Percentiles rank a stretch among this genome's conserved stretches.
Conservation (phyloP, 257 asterid species). For the Coffea canephora region DNA sequence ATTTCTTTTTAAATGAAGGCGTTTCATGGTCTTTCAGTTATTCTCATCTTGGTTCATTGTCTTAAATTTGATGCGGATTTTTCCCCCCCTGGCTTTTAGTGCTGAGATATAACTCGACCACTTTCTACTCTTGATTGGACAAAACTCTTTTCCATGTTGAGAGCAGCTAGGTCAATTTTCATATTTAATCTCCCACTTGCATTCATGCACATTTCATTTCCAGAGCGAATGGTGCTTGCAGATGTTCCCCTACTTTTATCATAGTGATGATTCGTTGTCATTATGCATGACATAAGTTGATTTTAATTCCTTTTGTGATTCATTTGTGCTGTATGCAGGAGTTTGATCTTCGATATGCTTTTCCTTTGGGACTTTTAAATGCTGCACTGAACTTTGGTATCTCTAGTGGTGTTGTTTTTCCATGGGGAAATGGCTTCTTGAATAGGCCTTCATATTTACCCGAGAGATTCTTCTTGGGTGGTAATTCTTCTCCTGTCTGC, state of each 20-base stretch:
- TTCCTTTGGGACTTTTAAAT: slow-evolving; percentile 80
- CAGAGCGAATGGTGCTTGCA: background rate
- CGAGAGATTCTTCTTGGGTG: slow-evolving; percentile 90
- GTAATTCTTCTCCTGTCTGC: slow-evolving; percentile 80
- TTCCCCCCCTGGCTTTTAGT: background rate
- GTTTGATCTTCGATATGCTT: slow-evolving; percentile 77
- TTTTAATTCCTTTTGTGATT: slow-evolving; percentile 18
- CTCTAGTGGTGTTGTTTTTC: slow-evolving; percentile 69
- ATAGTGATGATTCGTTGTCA: background rate
- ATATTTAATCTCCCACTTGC: background rate
- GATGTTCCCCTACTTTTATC: background rate
- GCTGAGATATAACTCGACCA: background rate
- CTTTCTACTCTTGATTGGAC: background rate
- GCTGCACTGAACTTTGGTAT: slow-evolving; percentile 79
- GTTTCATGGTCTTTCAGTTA: background rate
- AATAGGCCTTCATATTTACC: slow-evolving; percentile 59
- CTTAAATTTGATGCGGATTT: background rate
- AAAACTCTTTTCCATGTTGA: background rate
- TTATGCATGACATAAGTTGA: background rate
- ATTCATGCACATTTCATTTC: background rate
- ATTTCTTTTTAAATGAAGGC: background rate
- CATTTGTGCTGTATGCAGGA: slow-evolving; percentile 49
- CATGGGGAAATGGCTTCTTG: slow-evolving; percentile 80
- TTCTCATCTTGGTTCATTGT: background rate
- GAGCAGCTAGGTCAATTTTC: background rate